These are phyloP conservation scores for Fusarium sp. DNA, from an alignment of 2,329 filamentous ascomycete genomes.

Conservation along the genomic window DNA sequence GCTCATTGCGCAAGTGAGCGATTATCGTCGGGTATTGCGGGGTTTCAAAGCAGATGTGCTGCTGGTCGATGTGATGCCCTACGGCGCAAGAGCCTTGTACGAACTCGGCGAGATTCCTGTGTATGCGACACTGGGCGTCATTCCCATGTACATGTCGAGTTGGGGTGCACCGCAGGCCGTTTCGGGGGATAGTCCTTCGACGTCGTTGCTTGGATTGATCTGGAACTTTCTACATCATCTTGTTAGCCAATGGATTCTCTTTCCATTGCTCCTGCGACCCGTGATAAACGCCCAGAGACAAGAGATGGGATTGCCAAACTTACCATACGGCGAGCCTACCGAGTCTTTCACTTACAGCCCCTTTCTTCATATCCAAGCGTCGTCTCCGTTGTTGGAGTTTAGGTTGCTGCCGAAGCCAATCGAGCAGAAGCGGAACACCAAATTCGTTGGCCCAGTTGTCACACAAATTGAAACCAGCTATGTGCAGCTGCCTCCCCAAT, in stretches of 20 bases:
- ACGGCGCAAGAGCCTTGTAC: constrained; percentile 53
- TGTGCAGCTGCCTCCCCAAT: constrained; percentile 51
- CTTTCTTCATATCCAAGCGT: constrained; percentile 57
- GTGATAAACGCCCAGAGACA: constrained; percentile 52
- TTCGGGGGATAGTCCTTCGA: constrained; percentile 52
- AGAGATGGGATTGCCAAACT: constrained; percentile 45
- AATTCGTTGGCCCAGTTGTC: constrained; percentile 55
- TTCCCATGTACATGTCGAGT: constrained; percentile 55
- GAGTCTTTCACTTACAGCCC: constrained; percentile 55
- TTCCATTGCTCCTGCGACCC: constrained; percentile 49
- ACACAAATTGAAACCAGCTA: constrained; percentile 31
- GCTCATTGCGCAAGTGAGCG: constrained; percentile 54
- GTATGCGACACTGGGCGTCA: constrained; percentile 57
- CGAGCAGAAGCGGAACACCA: constrained; percentile 37
- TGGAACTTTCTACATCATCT: constrained; percentile 50
- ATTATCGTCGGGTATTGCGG: constrained; percentile 52
- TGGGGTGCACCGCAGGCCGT: constrained; percentile 50
- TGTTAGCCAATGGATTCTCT: constrained; percentile 46
- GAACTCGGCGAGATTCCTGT: constrained; percentile 54
- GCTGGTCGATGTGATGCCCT: constrained; percentile 57
- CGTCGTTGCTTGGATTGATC: constrained; percentile 44
- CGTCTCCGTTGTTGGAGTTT: constrained; percentile 53
- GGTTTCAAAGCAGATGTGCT: constrained; percentile 51
- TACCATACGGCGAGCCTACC: constrained; percentile 50
- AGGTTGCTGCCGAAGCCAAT: constrained; percentile 43